A percentile compares a stretch with the other conserved stretches of the same genome.
Conservation (phyloP, 1,284 basidiomycete genomes). For the Ganoderma sinense region DNA sequence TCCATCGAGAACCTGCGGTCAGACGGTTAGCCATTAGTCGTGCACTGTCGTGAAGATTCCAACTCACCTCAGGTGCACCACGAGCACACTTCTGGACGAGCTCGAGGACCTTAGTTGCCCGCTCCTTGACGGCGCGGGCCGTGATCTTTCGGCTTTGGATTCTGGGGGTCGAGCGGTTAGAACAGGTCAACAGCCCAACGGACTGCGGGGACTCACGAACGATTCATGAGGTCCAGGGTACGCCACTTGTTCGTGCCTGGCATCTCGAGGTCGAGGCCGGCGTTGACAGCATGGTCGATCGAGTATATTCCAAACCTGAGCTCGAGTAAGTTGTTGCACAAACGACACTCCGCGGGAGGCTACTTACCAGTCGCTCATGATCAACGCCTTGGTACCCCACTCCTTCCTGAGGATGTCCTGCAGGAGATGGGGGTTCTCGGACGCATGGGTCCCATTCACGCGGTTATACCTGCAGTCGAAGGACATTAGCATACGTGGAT, state of each 20-base stretch:
- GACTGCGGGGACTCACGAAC: conserved; percentile 44
- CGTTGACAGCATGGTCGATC: conserved; percentile 71
- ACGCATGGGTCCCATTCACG: conserved; percentile 75
- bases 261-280: conserved; percentile 85
- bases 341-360: no score
- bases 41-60: background rate
- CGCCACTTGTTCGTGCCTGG: conserved; percentile 78
- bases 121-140: conserved; percentile 68
- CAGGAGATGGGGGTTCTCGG: conserved; percentile 71
- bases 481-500: background rate
- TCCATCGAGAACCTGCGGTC: conserved; percentile 64
- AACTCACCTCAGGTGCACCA: conserved; percentile 63
- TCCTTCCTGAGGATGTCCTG: conserved; percentile 75
- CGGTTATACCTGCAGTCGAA: conserved; percentile 61
- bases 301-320: conserved; percentile 74
- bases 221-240: conserved; percentile 66
- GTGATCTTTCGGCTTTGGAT: conserved; percentile 72
- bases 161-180: conserved; percentile 15
- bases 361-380: conserved; percentile 84
- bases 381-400: conserved; percentile 76
- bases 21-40: background rate
- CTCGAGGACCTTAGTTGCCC: conserved; percentile 71
- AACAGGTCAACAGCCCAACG: background rate
- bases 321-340: background rate
- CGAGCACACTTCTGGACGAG: conserved; percentile 69